Evolutionary conservation across 768 basidiomycete species (phyloP), one percentile per base, ranked within the genome.

Genomic region (Trametes elegans): DNA sequence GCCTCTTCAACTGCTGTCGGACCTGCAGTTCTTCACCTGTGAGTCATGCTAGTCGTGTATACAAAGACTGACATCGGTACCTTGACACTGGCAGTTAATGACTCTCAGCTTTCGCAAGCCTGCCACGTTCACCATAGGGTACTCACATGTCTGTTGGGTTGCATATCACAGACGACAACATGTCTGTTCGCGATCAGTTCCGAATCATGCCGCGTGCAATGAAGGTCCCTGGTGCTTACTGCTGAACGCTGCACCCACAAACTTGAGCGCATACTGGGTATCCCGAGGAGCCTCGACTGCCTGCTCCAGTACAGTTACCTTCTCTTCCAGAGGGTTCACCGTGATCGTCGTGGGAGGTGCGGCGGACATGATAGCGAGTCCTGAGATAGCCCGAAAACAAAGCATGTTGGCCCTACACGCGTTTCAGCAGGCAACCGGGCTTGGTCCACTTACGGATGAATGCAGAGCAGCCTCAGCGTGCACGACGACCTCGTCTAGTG

Each of bases 61-160:
- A 16, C 14, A 2, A 40, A 39, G n/a, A n/a, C n/a, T n/a, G n/a
- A n/a, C n/a, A n/a, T n/a, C n/a, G n/a, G 21, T 50, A 67, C 69
- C 61, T 70, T 71, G 49, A 70, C 62, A 23, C 68, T 67, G n/a
- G n/a, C n/a, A n/a, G n/a, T n/a, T n/a, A n/a, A n/a, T n/a, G n/a
- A n/a, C n/a, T n/a, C n/a, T n/a, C n/a, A 10, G 4, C 35, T 21
- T 7, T 28, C 8, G 18, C 14, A 3, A 32, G 48, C 28, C 47
- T n/a, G n/a, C n/a, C n/a, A n/a, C n/a, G n/a, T n/a, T 16, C 21
- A 32, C 19, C 11, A 39, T 21, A 16, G 21, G 16, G 28, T 1
- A 64, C 68, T 44, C 42, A 70, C 70, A 73, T 67, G 43, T 73
- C 72, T 23, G 70, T 58, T 1, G 72, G 72, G 43, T 73, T 73